A percentile compares a stretch with the other conserved stretches of the same genome.
These are phyloP conservation scores for Trichophyton benhamiae DNA, from an alignment of 2,329 filamentous ascomycete genomes.

Conservation along the genomic window DNA sequence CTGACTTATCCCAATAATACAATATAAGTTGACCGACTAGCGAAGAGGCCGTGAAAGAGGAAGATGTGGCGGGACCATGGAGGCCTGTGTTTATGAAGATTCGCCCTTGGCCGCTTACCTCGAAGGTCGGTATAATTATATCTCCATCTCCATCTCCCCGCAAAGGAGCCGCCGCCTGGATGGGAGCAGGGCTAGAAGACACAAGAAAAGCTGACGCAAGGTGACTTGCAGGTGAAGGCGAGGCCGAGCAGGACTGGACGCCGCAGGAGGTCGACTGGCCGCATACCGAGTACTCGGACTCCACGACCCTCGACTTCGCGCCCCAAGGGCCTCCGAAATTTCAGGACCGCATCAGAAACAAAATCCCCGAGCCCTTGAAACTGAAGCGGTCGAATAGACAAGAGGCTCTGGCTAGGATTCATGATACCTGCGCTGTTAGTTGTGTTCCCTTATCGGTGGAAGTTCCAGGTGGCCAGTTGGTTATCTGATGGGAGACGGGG, in stretches of 20 bases:
- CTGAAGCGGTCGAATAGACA: slow-evolving; percentile 21
- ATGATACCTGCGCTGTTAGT: slow-evolving; percentile 38
- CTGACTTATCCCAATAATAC: background rate
- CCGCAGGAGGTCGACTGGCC: slow-evolving; percentile 19
- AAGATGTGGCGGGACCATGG: slow-evolving; percentile 46
- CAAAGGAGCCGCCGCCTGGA: background rate
- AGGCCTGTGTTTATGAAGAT: slow-evolving; percentile 74
- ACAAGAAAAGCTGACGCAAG: background rate
- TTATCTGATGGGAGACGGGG: background rate
- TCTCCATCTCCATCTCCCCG: background rate
- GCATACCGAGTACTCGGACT: slow-evolving; percentile 11
- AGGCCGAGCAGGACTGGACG: slow-evolving; percentile 30
- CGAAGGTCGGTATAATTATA: slow-evolving; percentile 50
- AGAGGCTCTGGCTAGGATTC: slow-evolving; percentile 28
- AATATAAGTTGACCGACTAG: background rate
- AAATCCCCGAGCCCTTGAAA: slow-evolving; percentile 38
- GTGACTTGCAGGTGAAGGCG: slow-evolving; percentile 33
- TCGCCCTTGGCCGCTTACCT: slow-evolving; percentile 82
- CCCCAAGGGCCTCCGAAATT: slow-evolving; percentile 40
- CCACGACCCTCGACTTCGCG: slow-evolving; percentile 30
- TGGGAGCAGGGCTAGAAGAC: background rate
- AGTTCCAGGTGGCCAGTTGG: background rate
- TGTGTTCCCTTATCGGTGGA: background rate
- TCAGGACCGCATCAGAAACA: slow-evolving; percentile 37
- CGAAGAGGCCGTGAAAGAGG: background rate